Evolutionary conservation across 2,329 filamentous ascomycete genomes (phyloP), one percentile per base, ranked within the genome.

Genomic region (Aspergillus unguis): DNA sequence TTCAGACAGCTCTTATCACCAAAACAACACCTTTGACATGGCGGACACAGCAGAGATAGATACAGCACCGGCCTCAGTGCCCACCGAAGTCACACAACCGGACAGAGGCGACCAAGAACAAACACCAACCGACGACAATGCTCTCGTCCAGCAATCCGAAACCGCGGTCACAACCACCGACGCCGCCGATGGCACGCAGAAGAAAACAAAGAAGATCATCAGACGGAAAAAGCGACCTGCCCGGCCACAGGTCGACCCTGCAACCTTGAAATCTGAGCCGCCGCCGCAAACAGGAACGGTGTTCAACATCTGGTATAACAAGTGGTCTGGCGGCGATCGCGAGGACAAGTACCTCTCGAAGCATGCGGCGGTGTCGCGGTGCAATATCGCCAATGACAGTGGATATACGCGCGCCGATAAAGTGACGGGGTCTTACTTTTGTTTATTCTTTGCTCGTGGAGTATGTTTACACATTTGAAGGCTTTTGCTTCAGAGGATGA

Each of bases 261-360:
- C 87, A 37, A 86, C 86, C 40, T 82, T 95, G 74, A 89, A 87
- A 63, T 86, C 86, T 32, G 90, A 96, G 63, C 87, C 89, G 3
- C 90, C 92, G 11, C 88, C 90, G 1, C 92, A 97, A 65, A 97
- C 92, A 0, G 94, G 94, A 48, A 95, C 90, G 0, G 90, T 92
- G 53, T 99, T 94, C 80, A 99, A 99, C 73, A 95, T 95, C 66
- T 96, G 92, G 92, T 96, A 96, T 76, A 96, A 96, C 77, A 97
- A 96, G 74, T 97, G 92, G 92, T 88, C 86, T 1, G 94, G 94
- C 60, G 94, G 94, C 65, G 94, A 99, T 73, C 84, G 91, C 55
- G 92, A 97, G 68, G 91, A 95, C 76, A 90, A 92, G 63, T 91
- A 92, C 66, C 81, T 91, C 3, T 90, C 87, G 33, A 87, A 96